phyloP scores from a whole-genome alignment of 106 monocot species.

The Apostasia ramifera region DNA sequence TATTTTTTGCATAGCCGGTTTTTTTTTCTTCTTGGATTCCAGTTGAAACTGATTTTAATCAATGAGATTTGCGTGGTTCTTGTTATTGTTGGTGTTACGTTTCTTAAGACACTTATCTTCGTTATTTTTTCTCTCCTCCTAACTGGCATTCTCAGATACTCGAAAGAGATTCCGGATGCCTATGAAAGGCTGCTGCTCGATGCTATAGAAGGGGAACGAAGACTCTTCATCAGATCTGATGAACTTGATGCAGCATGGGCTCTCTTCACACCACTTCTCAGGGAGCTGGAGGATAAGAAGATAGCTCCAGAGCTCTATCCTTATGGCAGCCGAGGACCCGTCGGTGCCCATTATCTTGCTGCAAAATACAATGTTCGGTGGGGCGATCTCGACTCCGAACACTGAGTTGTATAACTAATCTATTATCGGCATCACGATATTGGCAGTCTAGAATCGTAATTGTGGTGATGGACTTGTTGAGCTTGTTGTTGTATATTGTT shows the following conservation, averaged over 20 bases:
- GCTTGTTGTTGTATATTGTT: no score
- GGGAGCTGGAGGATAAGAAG: constrained; percentile 82
- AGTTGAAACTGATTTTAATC: no score
- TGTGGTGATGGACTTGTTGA: no score
- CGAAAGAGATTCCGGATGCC: constrained; percentile 92
- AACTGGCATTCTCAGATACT: constrained; percentile 40
- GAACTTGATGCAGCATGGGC: constrained; percentile 93
- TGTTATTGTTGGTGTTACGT: not conserved
- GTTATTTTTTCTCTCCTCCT: not conserved
- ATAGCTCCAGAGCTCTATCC: constrained; percentile 84
- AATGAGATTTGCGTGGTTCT: no score
- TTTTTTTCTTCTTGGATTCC: no score
- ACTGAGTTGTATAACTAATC: constrained; percentile 4
- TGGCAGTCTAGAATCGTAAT: no score
- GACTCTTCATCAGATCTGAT: constrained; percentile 91
- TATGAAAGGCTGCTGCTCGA: constrained; percentile 90
- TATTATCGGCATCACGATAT: no score
- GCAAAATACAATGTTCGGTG: constrained; percentile 83
- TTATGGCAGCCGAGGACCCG: constrained; percentile 82
- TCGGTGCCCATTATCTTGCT: constrained; percentile 83
- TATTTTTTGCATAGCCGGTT: no score
- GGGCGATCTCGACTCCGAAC: constrained; percentile 66
- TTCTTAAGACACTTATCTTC: not conserved
- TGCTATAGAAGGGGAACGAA: constrained; percentile 86
- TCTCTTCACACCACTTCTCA: constrained; percentile 79